phyloP scores from a whole-genome alignment of 2,329 filamentous ascomycete species.

The Tolypocladium cylindrosporum region DNA sequence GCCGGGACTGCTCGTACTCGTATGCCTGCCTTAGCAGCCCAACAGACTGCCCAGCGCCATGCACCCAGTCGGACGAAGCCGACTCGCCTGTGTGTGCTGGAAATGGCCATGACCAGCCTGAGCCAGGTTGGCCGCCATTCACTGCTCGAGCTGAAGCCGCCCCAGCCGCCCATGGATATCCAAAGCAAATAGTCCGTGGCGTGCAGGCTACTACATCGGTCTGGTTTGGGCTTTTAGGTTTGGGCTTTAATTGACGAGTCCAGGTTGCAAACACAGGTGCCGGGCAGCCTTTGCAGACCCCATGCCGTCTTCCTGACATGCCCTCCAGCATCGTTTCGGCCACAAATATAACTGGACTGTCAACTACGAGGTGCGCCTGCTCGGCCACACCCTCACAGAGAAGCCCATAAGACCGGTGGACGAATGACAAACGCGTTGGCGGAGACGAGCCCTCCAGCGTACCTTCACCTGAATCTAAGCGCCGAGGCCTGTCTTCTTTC shows the following conservation, averaged over 20 bases:
- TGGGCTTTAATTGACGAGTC: background rate
- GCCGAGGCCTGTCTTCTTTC: slow-evolving; percentile 41
- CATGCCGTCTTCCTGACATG: background rate
- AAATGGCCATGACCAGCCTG: background rate
- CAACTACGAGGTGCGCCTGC: background rate
- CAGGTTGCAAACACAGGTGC: background rate
- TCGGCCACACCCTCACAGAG: background rate
- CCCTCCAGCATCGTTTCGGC: background rate
- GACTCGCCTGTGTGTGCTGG: background rate
- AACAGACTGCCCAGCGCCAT: background rate
- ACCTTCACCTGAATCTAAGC: slow-evolving; percentile 37
- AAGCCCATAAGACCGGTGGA: background rate
- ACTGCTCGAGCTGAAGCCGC: background rate
- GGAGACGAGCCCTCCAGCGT: slow-evolving; percentile 26
- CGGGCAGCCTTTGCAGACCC: background rate
- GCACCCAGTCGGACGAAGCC: background rate
- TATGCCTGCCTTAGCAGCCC: background rate
- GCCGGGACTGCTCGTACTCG: background rate
- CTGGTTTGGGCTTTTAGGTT: background rate
- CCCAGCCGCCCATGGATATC: background rate
- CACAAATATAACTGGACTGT: background rate
- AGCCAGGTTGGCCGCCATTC: background rate
- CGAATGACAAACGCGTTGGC: slow-evolving; percentile 12
- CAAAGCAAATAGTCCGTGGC: background rate
- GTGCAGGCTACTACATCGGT: background rate